phyloP scores from a whole-genome alignment of 129 eudicot genomes.

The Oenanthe sinensis region DNA sequence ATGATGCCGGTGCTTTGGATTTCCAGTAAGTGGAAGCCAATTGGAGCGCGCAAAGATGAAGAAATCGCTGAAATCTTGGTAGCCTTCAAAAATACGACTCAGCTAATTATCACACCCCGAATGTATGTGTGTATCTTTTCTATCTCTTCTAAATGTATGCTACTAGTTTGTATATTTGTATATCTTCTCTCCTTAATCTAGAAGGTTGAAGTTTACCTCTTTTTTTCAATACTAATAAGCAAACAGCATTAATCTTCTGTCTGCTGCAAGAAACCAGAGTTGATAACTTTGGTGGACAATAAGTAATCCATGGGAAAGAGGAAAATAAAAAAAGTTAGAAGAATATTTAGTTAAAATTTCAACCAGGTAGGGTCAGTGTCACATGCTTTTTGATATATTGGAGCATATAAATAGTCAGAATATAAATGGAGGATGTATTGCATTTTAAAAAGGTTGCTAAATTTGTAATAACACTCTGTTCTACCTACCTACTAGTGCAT shows the following conservation, averaged over 20 bases:
- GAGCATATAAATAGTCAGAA: conserved; percentile 7
- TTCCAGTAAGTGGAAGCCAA: neutral
- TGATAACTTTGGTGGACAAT: conserved; percentile 3
- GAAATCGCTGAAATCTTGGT: neutral
- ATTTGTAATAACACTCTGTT: neutral
- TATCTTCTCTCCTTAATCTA: neutral
- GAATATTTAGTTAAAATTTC: neutral
- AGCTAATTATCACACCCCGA: neutral
- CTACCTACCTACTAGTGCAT: neutral
- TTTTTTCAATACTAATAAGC: neutral
- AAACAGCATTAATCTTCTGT: neutral
- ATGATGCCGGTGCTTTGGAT: neutral
- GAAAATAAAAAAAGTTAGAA: neutral
- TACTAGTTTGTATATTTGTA: neutral
- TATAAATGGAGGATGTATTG: neutral
- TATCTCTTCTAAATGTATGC: neutral
- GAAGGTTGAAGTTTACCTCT: neutral
- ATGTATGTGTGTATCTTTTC: neutral
- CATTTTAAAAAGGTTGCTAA: neutral
- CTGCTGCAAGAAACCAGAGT: conserved; percentile 15
- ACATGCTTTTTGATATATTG: conserved; percentile 6
- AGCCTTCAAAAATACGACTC: neutral
- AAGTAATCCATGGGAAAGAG: neutral
- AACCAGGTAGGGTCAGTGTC: conserved; percentile 17
- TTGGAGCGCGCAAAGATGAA: neutral